Conservation (phyloP, 257 asterid genomes). For the Solanum pimpinellifolium region DNA sequence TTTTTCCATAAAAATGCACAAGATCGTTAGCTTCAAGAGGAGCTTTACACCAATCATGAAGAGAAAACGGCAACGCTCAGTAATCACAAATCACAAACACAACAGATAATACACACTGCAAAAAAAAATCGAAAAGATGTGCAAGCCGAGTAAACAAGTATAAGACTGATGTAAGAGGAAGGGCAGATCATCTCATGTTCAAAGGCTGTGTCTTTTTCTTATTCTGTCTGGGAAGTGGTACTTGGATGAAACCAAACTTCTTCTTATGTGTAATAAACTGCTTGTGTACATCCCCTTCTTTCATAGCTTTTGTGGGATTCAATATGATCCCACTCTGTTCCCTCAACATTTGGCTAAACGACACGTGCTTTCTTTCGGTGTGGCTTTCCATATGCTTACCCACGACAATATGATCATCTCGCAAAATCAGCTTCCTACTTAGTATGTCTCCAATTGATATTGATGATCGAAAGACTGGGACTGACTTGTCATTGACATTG, state of each 20-base stretch:
- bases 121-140: neutral
- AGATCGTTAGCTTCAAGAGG: neutral
- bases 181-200: conserved; percentile 11
- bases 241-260: conserved; percentile 87
- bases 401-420: conserved; percentile 29
- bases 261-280: conserved; percentile 53
- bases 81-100: neutral
- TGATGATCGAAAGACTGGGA: conserved; percentile 31
- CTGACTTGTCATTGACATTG: conserved; percentile 6
- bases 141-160: conserved; percentile 3
- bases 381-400: conserved; percentile 38
- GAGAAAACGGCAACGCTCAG: neutral
- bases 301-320: conserved; percentile 25
- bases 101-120: neutral
- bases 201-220: conserved; percentile 50
- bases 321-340: conserved; percentile 58
- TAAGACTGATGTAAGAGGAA: neutral
- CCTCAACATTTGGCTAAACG: conserved; percentile 80
- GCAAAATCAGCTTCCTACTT: conserved; percentile 37
- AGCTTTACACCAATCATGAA: neutral
- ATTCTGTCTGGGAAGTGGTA: conserved; percentile 49
- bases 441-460: conserved; percentile 53
- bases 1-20: neutral
- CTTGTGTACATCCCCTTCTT: conserved; percentile 37
- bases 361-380: conserved; percentile 35